These are phyloP conservation scores for Magnusiomyces starmeri DNA, from an alignment of 1,139 yeast genomes.

Conservation along the genomic window DNA sequence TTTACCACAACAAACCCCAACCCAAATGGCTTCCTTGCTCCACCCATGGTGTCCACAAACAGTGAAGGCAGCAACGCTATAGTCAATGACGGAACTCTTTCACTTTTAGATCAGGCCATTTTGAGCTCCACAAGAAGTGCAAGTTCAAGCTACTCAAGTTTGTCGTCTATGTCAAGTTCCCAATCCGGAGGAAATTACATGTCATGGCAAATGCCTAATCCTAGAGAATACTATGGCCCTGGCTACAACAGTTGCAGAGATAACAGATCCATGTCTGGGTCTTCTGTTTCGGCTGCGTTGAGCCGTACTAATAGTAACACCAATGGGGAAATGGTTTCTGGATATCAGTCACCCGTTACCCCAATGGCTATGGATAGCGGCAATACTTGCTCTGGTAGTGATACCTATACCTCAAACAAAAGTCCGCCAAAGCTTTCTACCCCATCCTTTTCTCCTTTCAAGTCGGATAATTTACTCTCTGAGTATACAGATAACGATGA, in stretches of 20 bases:
- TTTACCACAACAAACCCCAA: not conserved
- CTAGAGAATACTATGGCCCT: not conserved
- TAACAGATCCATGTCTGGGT: not conserved
- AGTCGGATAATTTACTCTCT: not conserved
- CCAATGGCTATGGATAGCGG: not conserved
- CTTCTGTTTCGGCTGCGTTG: not conserved
- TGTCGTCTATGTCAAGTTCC: not conserved
- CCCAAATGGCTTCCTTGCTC: not conserved
- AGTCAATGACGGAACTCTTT: not conserved
- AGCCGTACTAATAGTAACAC: not conserved
- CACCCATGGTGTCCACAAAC: too few relatives aligned
- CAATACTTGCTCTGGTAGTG: too few relatives aligned
- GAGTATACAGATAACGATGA: not conserved
- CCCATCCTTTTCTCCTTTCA: not conserved
- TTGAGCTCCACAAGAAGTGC: not conserved
- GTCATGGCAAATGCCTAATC: not conserved
- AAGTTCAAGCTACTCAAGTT: constrained; percentile 1
- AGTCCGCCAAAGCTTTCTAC: not conserved
- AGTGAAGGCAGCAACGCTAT: not conserved
- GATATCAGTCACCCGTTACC: not conserved
- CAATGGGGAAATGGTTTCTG: not conserved
- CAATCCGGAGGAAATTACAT: not conserved
- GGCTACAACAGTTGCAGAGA: not conserved
- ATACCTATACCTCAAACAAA: too few relatives aligned
- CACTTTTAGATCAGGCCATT: not conserved